Evolutionary conservation across 129 eudicot genomes (phyloP), one percentile per base, ranked within the genome.

Genomic region (Pulicaria dysenterica): DNA sequence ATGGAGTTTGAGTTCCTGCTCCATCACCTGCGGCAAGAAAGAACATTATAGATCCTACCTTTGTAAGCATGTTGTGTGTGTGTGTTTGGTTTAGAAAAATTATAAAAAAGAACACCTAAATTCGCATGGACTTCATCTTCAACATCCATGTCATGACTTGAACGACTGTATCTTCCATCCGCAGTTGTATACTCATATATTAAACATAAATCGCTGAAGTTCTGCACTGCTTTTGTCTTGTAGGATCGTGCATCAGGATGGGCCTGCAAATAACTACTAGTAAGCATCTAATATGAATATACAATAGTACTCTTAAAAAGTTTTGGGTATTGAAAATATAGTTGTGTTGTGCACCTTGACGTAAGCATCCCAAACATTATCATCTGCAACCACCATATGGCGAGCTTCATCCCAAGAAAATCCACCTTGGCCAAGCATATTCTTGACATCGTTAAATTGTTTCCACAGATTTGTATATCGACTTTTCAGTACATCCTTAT

Each of bases 111-210:
- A 47, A 55, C 4, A 85, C 91, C 85, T 64, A 69, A 77, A 75
- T 64, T 82, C 47, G 12, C 81, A 73, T 80, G 75, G 70, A 47
- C 55, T 24, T 85, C 91, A 64, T 85, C 87, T 50, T 83, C 85
- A 44, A 75, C 64, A 77, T 85, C 87, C 11, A 60, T 7, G 80
- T 85, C 91, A 85, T 85, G 87, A 71, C 91, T 85, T 15, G 87
- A 85, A 42, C 76, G 91, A 59, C 91, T 85, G 43, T 85, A 85
- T 77, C 91, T 73, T 54, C 87, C 91, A 80, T 85, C 91, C 58
- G 91, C 91, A 79, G 79, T 80, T 53, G 91, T 77, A 73, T 85
- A 74, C 38, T 79, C 87, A 64, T 76, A 85, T 63, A 85, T 80
- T 47, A 85, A 77, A 75, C 87, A 82, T 73, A 85, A 73, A 69